These are phyloP conservation scores for Kwoniella mangroviensis DNA, from an alignment of 768 basidiomycete genomes.

Conservation along the genomic window DNA sequence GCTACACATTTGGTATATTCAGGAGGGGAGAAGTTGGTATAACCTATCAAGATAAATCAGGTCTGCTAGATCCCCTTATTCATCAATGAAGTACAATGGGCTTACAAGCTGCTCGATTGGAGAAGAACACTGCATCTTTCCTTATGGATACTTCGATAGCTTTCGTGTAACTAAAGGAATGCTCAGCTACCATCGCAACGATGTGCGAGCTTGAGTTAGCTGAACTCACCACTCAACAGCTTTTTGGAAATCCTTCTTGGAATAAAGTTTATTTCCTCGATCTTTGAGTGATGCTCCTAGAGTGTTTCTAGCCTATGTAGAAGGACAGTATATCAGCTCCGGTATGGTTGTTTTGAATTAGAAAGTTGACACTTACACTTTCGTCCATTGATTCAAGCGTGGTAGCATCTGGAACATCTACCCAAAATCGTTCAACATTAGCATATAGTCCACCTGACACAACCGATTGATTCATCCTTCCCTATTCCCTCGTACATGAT, in stretches of 20 bases:
- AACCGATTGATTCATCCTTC: background rate
- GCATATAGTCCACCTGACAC: background rate
- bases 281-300: conserved; percentile 65
- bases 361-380: conserved; percentile 24
- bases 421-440: background rate
- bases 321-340: conserved; percentile 10
- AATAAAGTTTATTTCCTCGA: conserved; percentile 61
- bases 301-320: conserved; percentile 53
- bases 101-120: conserved; percentile 94
- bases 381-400: conserved; percentile 49
- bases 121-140: conserved; percentile 90
- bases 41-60: conserved; percentile 63
- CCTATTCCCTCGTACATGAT: background rate
- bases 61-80: conserved; percentile 23
- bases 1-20: conserved; percentile 77
- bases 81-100: background rate
- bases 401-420: conserved; percentile 49
- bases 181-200: conserved; percentile 20
- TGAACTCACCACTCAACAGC: conserved; percentile 57
- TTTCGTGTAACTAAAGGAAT: conserved; percentile 59
- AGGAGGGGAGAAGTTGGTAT: conserved; percentile 87
- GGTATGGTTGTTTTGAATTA: conserved; percentile 32
- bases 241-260: conserved; percentile 58
- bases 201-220: background rate
- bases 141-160: conserved; percentile 61